phyloP scores from a whole-genome alignment of 2,329 filamentous ascomycete genomes.

The Penicillium sp. region DNA sequence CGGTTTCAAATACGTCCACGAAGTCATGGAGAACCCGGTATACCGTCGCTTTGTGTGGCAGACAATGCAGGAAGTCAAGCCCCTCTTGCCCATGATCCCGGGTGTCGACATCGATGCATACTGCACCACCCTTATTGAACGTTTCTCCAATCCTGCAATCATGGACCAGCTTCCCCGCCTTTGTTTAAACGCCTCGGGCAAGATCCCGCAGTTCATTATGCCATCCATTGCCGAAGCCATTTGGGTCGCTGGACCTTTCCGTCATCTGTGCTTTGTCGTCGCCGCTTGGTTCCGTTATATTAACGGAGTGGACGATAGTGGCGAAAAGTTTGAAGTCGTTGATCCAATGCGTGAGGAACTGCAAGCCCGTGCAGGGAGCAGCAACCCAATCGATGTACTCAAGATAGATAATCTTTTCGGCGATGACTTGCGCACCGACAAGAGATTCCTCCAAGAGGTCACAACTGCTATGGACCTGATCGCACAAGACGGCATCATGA shows the following conservation, averaged over 20 bases:
- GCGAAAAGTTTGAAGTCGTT: conserved; percentile 41
- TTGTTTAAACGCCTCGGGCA: conserved; percentile 54
- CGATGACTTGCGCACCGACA: conserved; percentile 51
- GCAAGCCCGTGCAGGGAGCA: conserved; percentile 46
- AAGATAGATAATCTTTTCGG: conserved; percentile 52
- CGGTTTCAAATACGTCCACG: conserved; percentile 56
- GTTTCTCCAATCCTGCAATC: conserved; percentile 58
- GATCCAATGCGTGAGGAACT: conserved; percentile 54
- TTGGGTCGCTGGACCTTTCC: conserved; percentile 46
- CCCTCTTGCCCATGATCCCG: conserved; percentile 51
- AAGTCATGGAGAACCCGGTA: conserved; percentile 53
- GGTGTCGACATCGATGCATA: conserved; percentile 55
- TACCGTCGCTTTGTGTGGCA: conserved; percentile 52
- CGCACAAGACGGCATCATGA: conserved; percentile 49
- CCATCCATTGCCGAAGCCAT: conserved; percentile 44
- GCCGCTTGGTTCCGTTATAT: conserved; percentile 56
- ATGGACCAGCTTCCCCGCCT: conserved; percentile 56
- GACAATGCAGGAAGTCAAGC: conserved; percentile 59
- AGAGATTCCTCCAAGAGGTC: conserved; percentile 50
- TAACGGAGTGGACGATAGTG: conserved; percentile 51
- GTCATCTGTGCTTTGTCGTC: conserved; percentile 50
- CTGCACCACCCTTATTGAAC: conserved; percentile 54
- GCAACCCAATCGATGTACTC: conserved; percentile 44
- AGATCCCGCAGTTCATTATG: conserved; percentile 51
- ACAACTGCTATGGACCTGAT: conserved; percentile 50